Evolutionary conservation across 768 basidiomycete species (phyloP), one percentile per base, ranked within the genome.

Genomic region (Panaeolus cyanescens): DNA sequence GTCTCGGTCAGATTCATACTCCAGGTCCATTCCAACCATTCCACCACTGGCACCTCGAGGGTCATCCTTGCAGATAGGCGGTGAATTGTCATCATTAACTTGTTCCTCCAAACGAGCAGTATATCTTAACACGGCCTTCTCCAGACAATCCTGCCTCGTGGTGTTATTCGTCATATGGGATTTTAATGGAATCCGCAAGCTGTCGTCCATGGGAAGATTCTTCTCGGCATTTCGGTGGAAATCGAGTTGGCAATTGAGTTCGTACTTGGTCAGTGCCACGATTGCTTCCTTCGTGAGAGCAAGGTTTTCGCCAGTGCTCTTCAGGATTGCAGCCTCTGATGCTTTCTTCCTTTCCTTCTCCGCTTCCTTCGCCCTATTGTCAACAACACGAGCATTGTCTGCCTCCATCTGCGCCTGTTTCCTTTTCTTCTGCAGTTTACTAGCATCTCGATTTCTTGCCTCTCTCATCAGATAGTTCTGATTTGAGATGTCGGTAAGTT

Each of bases 231-330:
- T 55, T 9, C 60, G 59, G 34, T 66, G 63, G 19, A 2, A 66
- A 36, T 66, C 60, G 2, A 66, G 60, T 55, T 66, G 65, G 20
- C 39, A 37, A 30, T 64, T 62, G 15, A 64, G 54, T 19, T 61
- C 54, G 1, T 58, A 32, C 13, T 36, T 36, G 2, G 15, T 20
- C 1, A 66, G 57, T 34, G 39, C 20, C 39, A 1, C 22, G 34
- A 65, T 65, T 32, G 25, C 33, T 9, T 17, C 28, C 28, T 56
- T 22, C 5, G 58, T 53, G 3, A 65, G 54, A 32, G 60, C 36
- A 3, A 65, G 59, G 32, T 62, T 56, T 55, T 60, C n/a, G 10
- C n/a, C 8, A 7, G 45, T 50, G 8, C 28, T 25, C 45, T 9
- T 9, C 8, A 50, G 19, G 19, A 20, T 25, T 19, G 8, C 19